Percentiles rank a stretch among this genome's conserved stretches.
phyloP scores from a whole-genome alignment of 2,329 filamentous ascomycete genomes.

The Fusarium secorum region DNA sequence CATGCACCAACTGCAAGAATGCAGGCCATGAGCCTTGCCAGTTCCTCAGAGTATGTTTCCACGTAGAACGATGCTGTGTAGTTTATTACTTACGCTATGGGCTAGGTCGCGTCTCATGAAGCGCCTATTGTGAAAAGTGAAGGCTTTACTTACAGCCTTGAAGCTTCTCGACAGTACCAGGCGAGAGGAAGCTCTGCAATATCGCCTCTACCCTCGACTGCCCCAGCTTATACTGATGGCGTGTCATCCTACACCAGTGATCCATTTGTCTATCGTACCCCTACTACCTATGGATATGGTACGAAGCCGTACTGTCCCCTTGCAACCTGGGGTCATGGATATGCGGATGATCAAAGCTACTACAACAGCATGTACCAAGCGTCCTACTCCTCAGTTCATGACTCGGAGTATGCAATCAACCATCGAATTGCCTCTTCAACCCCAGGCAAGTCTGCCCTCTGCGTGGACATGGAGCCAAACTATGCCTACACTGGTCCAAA shows the following conservation, averaged over 20 bases:
- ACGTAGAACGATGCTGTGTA: neutral
- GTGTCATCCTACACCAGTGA: constrained; percentile 30
- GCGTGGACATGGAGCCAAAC: constrained; percentile 39
- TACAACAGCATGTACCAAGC: constrained; percentile 40
- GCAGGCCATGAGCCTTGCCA: constrained; percentile 76
- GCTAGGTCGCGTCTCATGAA: constrained; percentile 47
- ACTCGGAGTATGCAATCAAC: constrained; percentile 40
- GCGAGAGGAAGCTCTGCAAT: constrained; percentile 35
- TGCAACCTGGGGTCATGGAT: constrained; percentile 37
- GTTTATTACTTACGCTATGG: neutral
- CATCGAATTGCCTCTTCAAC: constrained; percentile 39
- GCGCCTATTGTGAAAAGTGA: constrained; percentile 39
- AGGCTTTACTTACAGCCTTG: constrained; percentile 42
- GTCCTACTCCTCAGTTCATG: constrained; percentile 30
- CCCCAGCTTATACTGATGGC: constrained; percentile 29
- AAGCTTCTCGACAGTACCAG: constrained; percentile 45
- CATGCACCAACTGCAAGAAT: constrained; percentile 84
- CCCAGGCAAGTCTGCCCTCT: constrained; percentile 36
- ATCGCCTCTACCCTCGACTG: constrained; percentile 16
- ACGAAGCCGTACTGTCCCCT: constrained; percentile 40
- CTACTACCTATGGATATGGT: constrained; percentile 37
- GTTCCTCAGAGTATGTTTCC: constrained; percentile 76
- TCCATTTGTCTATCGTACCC: constrained; percentile 29
- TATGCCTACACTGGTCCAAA: constrained; percentile 40
- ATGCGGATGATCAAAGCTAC: constrained; percentile 40